Evolutionary conservation across 1,284 basidiomycete genomes (phyloP).

Genomic region (Caloboletus inedulis): DNA sequence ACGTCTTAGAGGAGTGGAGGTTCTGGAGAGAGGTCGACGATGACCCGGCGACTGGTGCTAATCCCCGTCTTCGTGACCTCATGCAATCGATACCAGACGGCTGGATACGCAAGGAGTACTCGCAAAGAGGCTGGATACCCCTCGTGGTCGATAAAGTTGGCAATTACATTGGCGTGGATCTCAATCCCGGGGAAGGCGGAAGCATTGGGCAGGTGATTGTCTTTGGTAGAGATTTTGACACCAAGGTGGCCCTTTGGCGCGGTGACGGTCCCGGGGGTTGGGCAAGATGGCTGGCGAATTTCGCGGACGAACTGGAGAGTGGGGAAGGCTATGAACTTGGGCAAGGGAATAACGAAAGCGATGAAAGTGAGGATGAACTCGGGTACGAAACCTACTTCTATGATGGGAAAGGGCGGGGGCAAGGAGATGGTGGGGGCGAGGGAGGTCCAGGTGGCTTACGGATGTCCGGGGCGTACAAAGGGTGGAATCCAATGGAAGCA

Average conservation of each 20-base stretch:
- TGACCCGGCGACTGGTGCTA: conserved; percentile 77
- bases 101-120: conserved; percentile 92
- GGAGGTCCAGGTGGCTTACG: conserved; percentile 63
- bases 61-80: conserved; percentile 61
- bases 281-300: conserved; percentile 91
- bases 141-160: conserved; percentile 91
- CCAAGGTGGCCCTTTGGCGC: conserved; percentile 91
- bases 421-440: conserved; percentile 73
- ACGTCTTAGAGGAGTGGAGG: conserved; percentile 88
- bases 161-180: conserved; percentile 96
- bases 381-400: conserved; percentile 88
- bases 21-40: conserved; percentile 92
- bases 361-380: conserved; percentile 75
- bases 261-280: conserved; percentile 91
- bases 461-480: conserved; percentile 78
- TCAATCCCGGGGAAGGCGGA: conserved; percentile 81
- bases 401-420: conserved; percentile 70
- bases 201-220: conserved; percentile 91
- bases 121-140: conserved; percentile 94
- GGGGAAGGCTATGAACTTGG: conserved; percentile 87
- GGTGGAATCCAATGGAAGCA: conserved; percentile 88
- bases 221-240: conserved; percentile 97
- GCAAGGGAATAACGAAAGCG: conserved; percentile 44
- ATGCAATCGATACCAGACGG: conserved; percentile 90
- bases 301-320: conserved; percentile 90